These are phyloP conservation scores for Jatropha podagrica DNA, from an alignment of 441 rosid species.

Conservation along the genomic window DNA sequence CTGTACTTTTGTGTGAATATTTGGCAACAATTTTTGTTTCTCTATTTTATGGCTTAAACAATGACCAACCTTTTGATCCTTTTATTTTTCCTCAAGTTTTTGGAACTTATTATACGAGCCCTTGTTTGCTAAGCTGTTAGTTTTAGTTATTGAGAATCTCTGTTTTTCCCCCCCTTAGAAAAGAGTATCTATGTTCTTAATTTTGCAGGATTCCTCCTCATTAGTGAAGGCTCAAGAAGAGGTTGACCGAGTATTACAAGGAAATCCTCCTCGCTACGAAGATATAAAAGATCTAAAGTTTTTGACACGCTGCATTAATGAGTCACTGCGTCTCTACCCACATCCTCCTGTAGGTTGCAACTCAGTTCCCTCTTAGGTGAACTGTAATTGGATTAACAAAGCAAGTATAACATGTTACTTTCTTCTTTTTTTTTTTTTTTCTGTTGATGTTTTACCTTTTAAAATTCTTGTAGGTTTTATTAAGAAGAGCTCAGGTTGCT, in stretches of 20 bases:
- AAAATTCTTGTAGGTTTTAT: conserved; percentile 53
- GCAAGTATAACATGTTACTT: background rate
- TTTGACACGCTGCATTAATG: conserved; percentile 77
- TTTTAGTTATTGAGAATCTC: background rate
- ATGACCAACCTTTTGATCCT: background rate
- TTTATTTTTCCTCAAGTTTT: background rate
- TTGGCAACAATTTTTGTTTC: background rate
- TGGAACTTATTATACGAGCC: too few species aligned
- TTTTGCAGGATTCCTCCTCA: conserved; percentile 49
- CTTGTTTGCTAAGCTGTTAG: background rate
- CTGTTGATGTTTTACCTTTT: conserved; percentile 12
- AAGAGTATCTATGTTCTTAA: background rate
- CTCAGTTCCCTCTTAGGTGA: conserved; percentile 17
- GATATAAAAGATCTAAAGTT: conserved; percentile 80
- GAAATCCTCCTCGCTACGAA: conserved; percentile 67
- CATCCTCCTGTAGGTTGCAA: conserved; percentile 88
- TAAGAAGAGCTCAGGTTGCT: conserved; percentile 82
- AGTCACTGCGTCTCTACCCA: conserved; percentile 91
- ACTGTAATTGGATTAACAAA: conserved; percentile 2
- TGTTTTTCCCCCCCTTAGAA: too few species aligned
- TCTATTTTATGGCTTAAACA: background rate
- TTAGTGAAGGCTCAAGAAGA: conserved; percentile 79
- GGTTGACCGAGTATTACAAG: conserved; percentile 76
- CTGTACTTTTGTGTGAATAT: background rate
- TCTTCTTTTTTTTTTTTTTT: background rate